A percentile compares a stretch with the other conserved stretches of the same genome.
phyloP scores from a whole-genome alignment of 2,329 filamentous ascomycete species.

The Acrocalymma vagum region DNA sequence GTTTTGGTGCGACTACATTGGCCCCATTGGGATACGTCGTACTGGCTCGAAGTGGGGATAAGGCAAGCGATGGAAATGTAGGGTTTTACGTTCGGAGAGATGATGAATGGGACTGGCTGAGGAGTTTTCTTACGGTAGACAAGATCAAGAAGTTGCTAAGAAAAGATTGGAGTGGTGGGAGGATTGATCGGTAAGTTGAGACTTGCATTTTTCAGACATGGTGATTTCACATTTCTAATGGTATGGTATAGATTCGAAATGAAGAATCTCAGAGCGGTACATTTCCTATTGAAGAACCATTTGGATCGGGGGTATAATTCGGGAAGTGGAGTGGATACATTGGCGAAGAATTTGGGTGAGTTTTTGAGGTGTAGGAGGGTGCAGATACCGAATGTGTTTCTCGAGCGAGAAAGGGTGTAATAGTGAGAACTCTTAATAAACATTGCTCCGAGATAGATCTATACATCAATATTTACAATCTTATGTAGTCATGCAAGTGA shows the following conservation, averaged over 20 bases:
- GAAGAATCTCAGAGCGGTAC: conserved; percentile 41
- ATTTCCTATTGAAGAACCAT: conserved; percentile 48
- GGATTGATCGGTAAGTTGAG: too few species aligned
- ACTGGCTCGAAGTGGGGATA: conserved; percentile 25
- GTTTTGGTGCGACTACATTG: conserved; percentile 39
- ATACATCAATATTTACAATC: too few species aligned
- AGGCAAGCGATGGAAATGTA: conserved; percentile 19
- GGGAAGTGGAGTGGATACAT: conserved; percentile 53
- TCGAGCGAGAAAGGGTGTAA: conserved; percentile 9
- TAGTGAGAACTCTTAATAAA: too few species aligned
- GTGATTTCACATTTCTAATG: conserved; percentile 12
- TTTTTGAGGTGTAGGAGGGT: conserved; percentile 10
- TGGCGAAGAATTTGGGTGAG: conserved; percentile 47
- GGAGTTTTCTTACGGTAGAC: conserved; percentile 47
- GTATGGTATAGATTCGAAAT: conserved; percentile 22
- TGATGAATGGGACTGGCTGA: conserved; percentile 52
- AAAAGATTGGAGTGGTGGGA: too few species aligned
- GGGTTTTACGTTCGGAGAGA: conserved; percentile 34
- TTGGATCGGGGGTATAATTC: conserved; percentile 47
- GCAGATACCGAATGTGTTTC: conserved; percentile 7
- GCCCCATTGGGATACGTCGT: conserved; percentile 43
- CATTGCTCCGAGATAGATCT: too few species aligned
- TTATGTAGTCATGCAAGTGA: not conserved
- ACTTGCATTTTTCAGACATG: too few species aligned
- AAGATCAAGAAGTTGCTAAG: too few species aligned